Evolutionary conservation across 2,329 filamentous ascomycete genomes (phyloP), one percentile per base, ranked within the genome.

Genomic region (Epichloe bromicola): DNA sequence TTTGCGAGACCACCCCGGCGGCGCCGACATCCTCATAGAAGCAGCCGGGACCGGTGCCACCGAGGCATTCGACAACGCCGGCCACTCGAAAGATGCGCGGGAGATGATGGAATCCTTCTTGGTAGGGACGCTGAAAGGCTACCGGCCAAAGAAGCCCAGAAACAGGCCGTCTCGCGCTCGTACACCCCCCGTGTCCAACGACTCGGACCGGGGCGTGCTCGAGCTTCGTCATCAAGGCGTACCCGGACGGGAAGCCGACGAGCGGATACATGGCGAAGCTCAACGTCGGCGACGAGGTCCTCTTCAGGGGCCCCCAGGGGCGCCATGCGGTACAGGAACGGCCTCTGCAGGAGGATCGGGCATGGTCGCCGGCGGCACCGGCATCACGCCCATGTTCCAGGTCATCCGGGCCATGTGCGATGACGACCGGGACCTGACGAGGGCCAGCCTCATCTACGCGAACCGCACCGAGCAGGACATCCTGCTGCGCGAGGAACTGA

Each of bases 11-110:
- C 80, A 83, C 54, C 80, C 80, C 50, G 87, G 87, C 59, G 88
- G 88, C 63, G 80, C 84, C 60, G 86, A 90, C 61, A 79, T 90
- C 53, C 73, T 93, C 40, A 73, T 87, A 53, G 87, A 91, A 55
- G 83, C 87, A 30, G 86, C 76, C 58, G 88, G 88, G 52, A 82
- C 83, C 58, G 86, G 93, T 67, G 82, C 84, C 46, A 87, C 84
- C 42, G 82, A 87, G 63, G 84, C 81, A 41, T 93, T 90, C 61
- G 86, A 93, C 69, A 85, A 90, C 61, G 86, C 88, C 38, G 87
- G 87, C 43, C 88, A 94, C 72, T 88, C 84, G 45, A 85, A 88
- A 23, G 73, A 75, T 51, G 72, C 72, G 3, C 64, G 60, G 48
- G 70, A 72, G 39, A 68, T 72, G 45, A 68, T 74, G 64, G 62